Conservation (phyloP, 2,329 filamentous ascomycete genomes). For the Fusarium clavum region DNA sequence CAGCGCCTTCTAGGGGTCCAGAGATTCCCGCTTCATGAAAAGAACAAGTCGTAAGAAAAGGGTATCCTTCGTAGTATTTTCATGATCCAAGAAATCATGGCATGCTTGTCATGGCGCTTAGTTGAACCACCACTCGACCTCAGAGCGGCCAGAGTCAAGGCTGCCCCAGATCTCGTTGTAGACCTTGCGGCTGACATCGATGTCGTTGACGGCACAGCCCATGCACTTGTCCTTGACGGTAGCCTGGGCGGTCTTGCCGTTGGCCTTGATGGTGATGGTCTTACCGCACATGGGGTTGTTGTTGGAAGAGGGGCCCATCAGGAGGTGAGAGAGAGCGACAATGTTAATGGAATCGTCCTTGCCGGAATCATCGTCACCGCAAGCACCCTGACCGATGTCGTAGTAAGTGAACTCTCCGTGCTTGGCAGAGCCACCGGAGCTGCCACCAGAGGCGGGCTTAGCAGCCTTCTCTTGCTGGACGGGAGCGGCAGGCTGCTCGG, state of each 20-base stretch:
- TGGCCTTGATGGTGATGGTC: constrained; percentile 71
- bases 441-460: constrained; percentile 26
- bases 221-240: constrained; percentile 80
- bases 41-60: constrained; percentile 38
- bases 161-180: constrained; percentile 65
- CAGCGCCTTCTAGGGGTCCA: constrained; percentile 29
- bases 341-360: constrained; percentile 67
- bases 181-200: constrained; percentile 71
- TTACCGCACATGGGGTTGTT: constrained; percentile 77
- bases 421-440: constrained; percentile 46
- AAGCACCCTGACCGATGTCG: constrained; percentile 74
- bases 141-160: constrained; percentile 57
- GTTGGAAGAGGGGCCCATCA: constrained; percentile 75
- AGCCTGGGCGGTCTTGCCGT: constrained; percentile 69
- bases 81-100: constrained; percentile 17
- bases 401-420: constrained; percentile 81
- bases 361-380: constrained; percentile 70
- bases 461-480: constrained; percentile 33
- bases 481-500: constrained; percentile 28
- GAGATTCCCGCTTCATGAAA: constrained; percentile 44
- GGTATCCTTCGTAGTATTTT: constrained; percentile 29
- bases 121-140: constrained; percentile 61
- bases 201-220: constrained; percentile 67
- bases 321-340: constrained; percentile 72
- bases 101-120: constrained; percentile 39